Conservation (phyloP, 2,329 filamentous ascomycete species). For the Cladosporium sp. region DNA sequence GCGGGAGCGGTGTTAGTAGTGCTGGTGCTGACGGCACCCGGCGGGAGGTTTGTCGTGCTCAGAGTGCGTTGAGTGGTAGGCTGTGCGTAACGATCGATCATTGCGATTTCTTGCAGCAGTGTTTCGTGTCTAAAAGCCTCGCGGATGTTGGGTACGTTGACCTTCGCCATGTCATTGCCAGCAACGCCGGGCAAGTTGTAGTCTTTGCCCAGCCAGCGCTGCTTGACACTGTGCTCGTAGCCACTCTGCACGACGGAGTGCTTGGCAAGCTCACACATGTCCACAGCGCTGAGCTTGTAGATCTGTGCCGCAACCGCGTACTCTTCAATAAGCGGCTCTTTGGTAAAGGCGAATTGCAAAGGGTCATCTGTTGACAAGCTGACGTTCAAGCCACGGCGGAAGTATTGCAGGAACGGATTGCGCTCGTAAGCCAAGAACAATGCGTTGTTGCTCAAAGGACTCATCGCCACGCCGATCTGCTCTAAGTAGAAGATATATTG, state of each 20-base stretch:
- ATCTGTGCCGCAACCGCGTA: slow-evolving; percentile 98
- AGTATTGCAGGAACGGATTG: slow-evolving; percentile 94
- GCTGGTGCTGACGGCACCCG: slow-evolving; percentile 17
- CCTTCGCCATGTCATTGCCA: slow-evolving; percentile 92
- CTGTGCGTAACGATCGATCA: slow-evolving; percentile 53
- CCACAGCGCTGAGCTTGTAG: slow-evolving; percentile 92
- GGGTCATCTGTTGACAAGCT: slow-evolving; percentile 96
- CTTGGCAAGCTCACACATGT: slow-evolving; percentile 98
- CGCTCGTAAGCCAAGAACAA: slow-evolving; percentile 94
- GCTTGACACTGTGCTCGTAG: slow-evolving; percentile 83
- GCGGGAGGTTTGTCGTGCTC: slow-evolving; percentile 27
- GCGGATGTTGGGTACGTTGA: slow-evolving; percentile 89
- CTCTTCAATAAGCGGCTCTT: slow-evolving; percentile 95
- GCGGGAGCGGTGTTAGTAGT: slow-evolving; percentile 20
- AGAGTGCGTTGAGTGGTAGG: slow-evolving; percentile 15
- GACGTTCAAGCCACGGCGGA: slow-evolving; percentile 89
- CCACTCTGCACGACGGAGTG: slow-evolving; percentile 94
- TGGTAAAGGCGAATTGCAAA: slow-evolving; percentile 96
- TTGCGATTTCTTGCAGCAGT: slow-evolving; percentile 72
- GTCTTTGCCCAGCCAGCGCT: slow-evolving; percentile 80
- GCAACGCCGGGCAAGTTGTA: slow-evolving; percentile 73
- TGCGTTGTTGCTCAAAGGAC: slow-evolving; percentile 96
- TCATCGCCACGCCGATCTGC: slow-evolving; percentile 98
- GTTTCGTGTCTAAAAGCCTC: slow-evolving; percentile 89
- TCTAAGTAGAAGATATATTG: slow-evolving; percentile 98